These are phyloP conservation scores for Coemansia sp. DNA, from an alignment of 192 early-diverging fungal species.

Conservation along the genomic window DNA sequence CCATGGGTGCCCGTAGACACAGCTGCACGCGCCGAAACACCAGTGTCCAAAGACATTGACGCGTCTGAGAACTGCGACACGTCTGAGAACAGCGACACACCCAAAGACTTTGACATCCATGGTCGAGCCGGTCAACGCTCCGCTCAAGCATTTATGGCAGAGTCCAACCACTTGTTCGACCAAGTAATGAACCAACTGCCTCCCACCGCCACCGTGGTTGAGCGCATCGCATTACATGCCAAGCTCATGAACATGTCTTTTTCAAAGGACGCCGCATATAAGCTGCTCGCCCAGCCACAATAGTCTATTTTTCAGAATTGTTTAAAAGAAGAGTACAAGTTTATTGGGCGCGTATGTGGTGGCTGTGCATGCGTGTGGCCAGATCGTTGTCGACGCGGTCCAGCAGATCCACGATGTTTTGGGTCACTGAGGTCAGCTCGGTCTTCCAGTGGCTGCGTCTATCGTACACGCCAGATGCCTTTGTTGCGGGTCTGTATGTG, in stretches of 20 bases:
- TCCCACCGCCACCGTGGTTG: slow-evolving; percentile 25
- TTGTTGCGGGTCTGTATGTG: background rate
- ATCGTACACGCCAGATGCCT: background rate
- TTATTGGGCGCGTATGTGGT: background rate
- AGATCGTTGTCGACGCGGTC: slow-evolving; percentile 16
- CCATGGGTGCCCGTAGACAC: slow-evolving; percentile 20
- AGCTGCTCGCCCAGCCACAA: slow-evolving; percentile 4
- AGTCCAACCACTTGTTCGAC: slow-evolving; percentile 21
- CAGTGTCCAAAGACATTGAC: too few species aligned
- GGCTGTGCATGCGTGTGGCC: background rate
- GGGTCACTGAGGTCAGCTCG: slow-evolving; percentile 22
- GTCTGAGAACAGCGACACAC: background rate
- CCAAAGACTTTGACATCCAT: background rate
- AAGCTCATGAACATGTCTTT: slow-evolving; percentile 29
- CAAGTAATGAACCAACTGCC: slow-evolving; percentile 11
- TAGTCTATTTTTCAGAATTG: background rate
- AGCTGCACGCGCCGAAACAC: background rate
- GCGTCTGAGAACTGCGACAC: background rate
- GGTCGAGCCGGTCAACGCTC: background rate
- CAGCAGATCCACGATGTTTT: slow-evolving; percentile 25
- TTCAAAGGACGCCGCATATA: slow-evolving; percentile 24
- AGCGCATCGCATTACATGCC: slow-evolving; percentile 43
- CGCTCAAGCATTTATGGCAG: slow-evolving; percentile 5
- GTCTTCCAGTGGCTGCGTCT: slow-evolving; percentile 16
- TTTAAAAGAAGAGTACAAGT: too few species aligned